A percentile compares a stretch with the other conserved stretches of the same genome.
These are phyloP conservation scores for Millerozyma acaciae DNA, from an alignment of 805 yeast species.

Conservation along the genomic window DNA sequence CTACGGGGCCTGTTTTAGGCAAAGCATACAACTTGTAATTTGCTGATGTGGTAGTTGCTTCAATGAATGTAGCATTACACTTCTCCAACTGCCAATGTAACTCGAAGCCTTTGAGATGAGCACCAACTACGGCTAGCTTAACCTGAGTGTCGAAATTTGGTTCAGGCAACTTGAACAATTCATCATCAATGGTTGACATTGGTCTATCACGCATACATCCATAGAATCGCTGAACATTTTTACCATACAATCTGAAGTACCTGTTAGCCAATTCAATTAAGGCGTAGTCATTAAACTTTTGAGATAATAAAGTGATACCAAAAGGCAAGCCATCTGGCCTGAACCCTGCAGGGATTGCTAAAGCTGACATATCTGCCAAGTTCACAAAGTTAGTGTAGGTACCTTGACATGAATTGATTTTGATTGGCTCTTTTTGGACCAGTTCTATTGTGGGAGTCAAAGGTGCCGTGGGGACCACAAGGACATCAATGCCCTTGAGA, in stretches of 20 bases:
- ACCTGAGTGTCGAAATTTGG: slow-evolving; percentile 42
- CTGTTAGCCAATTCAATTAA: slow-evolving; percentile 76
- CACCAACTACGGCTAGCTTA: slow-evolving; percentile 92
- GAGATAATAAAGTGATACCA: slow-evolving; percentile 83
- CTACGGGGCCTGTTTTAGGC: slow-evolving; percentile 74
- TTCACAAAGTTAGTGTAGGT: slow-evolving; percentile 98
- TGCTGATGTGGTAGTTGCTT: slow-evolving; percentile 64
- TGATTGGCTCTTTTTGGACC: slow-evolving; percentile 67
- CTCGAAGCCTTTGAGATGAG: slow-evolving; percentile 84
- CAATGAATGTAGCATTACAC: slow-evolving; percentile 69
- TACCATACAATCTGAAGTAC: slow-evolving; percentile 50
- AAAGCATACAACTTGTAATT: slow-evolving; percentile 78
- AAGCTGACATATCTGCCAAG: slow-evolving; percentile 86
- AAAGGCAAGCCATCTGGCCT: slow-evolving; percentile 78
- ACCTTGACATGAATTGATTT: slow-evolving; percentile 86
- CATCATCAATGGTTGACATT: slow-evolving; percentile 40
- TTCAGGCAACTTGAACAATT: slow-evolving; percentile 45
- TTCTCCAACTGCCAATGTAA: slow-evolving; percentile 91
- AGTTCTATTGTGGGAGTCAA: slow-evolving; percentile 79
- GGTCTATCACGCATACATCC: slow-evolving; percentile 46
- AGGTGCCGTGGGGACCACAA: slow-evolving; percentile 93
- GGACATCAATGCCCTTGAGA: slow-evolving; percentile 62
- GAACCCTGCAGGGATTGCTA: slow-evolving; percentile 90
- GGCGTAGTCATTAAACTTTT: slow-evolving; percentile 84
- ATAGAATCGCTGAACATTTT: slow-evolving; percentile 46